These are phyloP conservation scores for Paraphysoderma sedebokerense DNA, from an alignment of 371 early-diverging fungal genomes.

Conservation along the genomic window DNA sequence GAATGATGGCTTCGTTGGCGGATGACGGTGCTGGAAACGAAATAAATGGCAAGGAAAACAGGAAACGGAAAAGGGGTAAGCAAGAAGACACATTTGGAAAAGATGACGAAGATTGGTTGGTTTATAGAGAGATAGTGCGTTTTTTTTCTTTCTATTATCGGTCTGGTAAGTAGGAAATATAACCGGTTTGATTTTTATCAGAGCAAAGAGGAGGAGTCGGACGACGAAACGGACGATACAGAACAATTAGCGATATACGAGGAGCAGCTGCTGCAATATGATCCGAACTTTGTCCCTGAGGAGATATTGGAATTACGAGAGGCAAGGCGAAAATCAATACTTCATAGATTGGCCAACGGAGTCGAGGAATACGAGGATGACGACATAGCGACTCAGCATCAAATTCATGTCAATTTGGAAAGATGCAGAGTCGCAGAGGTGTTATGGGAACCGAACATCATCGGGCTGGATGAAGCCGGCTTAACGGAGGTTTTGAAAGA, in stretches of 20 bases:
- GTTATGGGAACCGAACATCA: conserved; percentile 69
- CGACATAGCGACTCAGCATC: conserved; percentile 43
- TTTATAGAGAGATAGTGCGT: conserved; percentile 78
- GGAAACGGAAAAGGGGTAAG: conserved; percentile 23
- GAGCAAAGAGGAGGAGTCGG: conserved; percentile 67
- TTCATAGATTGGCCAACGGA: too few species aligned
- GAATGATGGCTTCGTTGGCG: conserved; percentile 64
- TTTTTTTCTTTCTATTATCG: too few species aligned
- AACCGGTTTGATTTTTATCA: too few species aligned
- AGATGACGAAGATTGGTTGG: conserved; percentile 81
- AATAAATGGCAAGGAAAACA: neutral
- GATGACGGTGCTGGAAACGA: conserved; percentile 15
- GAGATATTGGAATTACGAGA: too few species aligned
- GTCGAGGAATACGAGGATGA: too few species aligned
- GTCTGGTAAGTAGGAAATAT: too few species aligned
- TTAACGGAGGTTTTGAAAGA: conserved; percentile 54
- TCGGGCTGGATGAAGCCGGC: conserved; percentile 78
- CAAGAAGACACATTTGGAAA: conserved; percentile 78
- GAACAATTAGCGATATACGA: conserved; percentile 44
- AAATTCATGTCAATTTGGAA: conserved; percentile 75
- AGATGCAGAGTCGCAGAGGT: conserved; percentile 72
- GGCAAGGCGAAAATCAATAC: too few species aligned
- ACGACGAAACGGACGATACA: conserved; percentile 67
- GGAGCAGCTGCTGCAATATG: conserved; percentile 45
- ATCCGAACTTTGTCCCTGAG: conserved; percentile 56